Percentiles rank a stretch among this genome's conserved stretches.
Evolutionary conservation across 176 grass and related monocot species (phyloP).

Genomic region (Cocos nucifera): DNA sequence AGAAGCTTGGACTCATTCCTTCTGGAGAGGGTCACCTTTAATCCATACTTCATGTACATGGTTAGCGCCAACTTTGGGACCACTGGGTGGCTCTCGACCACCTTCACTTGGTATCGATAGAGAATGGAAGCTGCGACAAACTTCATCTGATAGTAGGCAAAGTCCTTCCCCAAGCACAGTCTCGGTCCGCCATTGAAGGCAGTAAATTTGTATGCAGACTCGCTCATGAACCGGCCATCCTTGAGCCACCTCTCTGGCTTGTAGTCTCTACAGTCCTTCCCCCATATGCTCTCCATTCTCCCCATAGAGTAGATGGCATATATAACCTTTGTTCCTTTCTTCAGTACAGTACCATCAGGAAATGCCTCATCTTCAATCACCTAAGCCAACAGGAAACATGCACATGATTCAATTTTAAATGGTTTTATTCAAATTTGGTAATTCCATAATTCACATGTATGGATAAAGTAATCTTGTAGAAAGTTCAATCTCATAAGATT

Average conservation of each 20-base stretch:
- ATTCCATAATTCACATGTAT: not conserved
- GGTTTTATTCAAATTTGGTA: not conserved
- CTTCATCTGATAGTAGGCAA: constrained; percentile 99
- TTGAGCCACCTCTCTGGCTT: constrained; percentile 85
- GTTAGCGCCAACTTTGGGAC: constrained; percentile 79
- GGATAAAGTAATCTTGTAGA: too few relatives aligned
- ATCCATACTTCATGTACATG: constrained; percentile 93
- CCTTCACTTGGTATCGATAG: constrained; percentile 44
- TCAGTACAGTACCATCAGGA: constrained; percentile 84
- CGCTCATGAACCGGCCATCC: constrained; percentile 71
- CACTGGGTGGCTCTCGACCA: constrained; percentile 58
- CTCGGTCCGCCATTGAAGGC: constrained; percentile 86
- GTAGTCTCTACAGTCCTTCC: constrained; percentile 75
- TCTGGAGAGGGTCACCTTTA: constrained; percentile 62
- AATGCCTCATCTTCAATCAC: constrained; percentile 90
- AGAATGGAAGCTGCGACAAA: constrained; percentile 74
- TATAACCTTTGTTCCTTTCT: constrained; percentile 84
- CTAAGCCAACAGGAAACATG: constrained; percentile 25
- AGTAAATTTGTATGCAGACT: constrained; percentile 91
- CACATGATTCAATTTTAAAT: not conserved
- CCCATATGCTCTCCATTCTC: constrained; percentile 95
- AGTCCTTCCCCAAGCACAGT: constrained; percentile 89
- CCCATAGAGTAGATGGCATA: constrained; percentile 93
- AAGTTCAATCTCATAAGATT: too few relatives aligned
- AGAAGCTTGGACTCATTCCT: constrained; percentile 22